Evolutionary conservation across 495 filamentous ascomycete genomes (phyloP), one percentile per base, ranked within the genome.

Genomic region (Neurospora sp.): DNA sequence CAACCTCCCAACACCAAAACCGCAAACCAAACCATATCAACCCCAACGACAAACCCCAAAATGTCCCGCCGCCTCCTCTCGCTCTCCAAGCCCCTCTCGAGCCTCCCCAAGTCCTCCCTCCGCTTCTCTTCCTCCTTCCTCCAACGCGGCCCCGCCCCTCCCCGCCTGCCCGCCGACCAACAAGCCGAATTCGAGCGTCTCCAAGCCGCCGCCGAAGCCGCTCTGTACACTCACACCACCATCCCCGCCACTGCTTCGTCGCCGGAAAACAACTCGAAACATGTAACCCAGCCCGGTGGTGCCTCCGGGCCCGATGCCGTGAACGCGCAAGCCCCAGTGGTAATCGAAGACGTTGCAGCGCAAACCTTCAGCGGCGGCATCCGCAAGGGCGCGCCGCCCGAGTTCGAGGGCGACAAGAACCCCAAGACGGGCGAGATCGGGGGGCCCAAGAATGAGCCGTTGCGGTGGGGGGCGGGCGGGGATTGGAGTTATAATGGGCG

Each of bases 401-500:
- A 98, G 81, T 99, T 99, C 77, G 92, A 96, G 76, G 96, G 96
- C 45, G 93, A 98, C 45, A 86, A 85, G 72, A 98, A 99, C 78
- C 96, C 96, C 3, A 91, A 91, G 84, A 99, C 96, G 3, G 96
- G 96, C n/a, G 96, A 98, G 84, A 86, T 97, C 59, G 96, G 94
- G 7, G 96, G 96, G 16, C 96, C 96, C 20, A 99, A 98, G 88
- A 99, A 98, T 81, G 96, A 99, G 82, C 96, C 96, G 59, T 75
- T 98, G 76, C 86, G 94, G 70, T 97, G 94, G 94, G 94, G 94
- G 0, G 79, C 83, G 37, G 80, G 76, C 3, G 92, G 93, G 1
- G 96, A 99, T 83, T 99, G 94, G 90, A 98, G 93, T 77, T 99
- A 91, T 81, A 97, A 97, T 83, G 96, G 96, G 44, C 84, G 96